phyloP scores from a whole-genome alignment of 1,284 basidiomycete genomes.

The Microbotryomycetes sp. region DNA sequence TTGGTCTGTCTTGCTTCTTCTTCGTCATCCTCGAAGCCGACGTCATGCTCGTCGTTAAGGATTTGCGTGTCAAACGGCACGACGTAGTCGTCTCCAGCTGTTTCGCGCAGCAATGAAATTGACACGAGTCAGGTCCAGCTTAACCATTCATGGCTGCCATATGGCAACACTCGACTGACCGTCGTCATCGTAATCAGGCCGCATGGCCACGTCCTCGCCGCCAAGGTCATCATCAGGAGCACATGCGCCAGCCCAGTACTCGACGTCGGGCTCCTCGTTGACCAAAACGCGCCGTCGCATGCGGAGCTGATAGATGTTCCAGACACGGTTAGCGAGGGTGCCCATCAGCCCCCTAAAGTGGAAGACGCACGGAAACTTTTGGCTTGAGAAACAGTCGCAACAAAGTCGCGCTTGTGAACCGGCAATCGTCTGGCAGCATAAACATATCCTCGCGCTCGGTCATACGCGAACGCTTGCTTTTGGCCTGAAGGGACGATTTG shows the following conservation, averaged over 20 bases:
- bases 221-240: not conserved
- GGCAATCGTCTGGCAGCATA: constrained; percentile 91
- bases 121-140: not conserved
- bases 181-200: not conserved
- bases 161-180: not conserved
- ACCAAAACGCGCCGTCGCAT: not conserved
- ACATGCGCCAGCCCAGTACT: not conserved
- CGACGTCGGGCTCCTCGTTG: not conserved
- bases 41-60: constrained; percentile 89
- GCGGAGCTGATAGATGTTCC: not conserved
- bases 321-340: no score
- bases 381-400: constrained; percentile 92
- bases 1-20: constrained; percentile 36
- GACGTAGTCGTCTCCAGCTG: constrained; percentile 51
- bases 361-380: constrained; percentile 67
- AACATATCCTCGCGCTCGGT: constrained; percentile 61
- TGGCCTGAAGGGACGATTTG: constrained; percentile 36
- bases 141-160: no score
- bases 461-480: constrained; percentile 7
- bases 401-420: constrained; percentile 84
- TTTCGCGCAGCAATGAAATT: not conserved
- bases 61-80: constrained; percentile 91
- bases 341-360: no score
- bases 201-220: not conserved
- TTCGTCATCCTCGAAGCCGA: constrained; percentile 37